Evolutionary conservation across 1,284 basidiomycete genomes (phyloP).

Genomic region (Ganoderma boninense): DNA sequence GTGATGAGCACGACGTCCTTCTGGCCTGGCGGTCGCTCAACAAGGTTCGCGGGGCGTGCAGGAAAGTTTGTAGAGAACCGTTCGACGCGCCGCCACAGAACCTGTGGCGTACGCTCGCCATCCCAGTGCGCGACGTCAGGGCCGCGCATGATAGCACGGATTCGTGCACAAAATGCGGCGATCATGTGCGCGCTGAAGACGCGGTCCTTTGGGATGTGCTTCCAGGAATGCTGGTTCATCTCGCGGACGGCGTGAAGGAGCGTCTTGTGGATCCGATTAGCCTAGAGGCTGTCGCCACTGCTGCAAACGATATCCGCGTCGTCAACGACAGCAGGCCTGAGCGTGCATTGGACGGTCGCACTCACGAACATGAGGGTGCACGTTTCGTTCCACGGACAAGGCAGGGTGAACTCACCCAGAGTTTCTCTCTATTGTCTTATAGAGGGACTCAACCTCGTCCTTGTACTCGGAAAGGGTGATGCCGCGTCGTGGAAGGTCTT

Average conservation of each 20-base stretch:
- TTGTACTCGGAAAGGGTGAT: constrained; percentile 46
- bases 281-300: constrained; percentile 50
- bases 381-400: constrained; percentile 39
- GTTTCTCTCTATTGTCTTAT: constrained; percentile 43
- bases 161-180: no score
- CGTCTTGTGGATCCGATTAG: constrained; percentile 51
- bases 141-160: no score
- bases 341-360: constrained; percentile 37
- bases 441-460: constrained; percentile 46
- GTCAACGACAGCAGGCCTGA: constrained; percentile 37
- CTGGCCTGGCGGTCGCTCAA: constrained; percentile 10
- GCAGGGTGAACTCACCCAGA: constrained; percentile 39
- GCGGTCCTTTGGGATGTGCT: constrained; percentile 43
- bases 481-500: constrained; percentile 44
- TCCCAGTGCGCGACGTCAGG: not conserved
- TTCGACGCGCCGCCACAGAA: constrained; percentile 24
- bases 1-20: constrained; percentile 39
- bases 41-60: constrained; percentile 19
- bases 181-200: constrained; percentile 49
- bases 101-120: constrained; percentile 17
- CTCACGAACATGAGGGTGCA: constrained; percentile 40
- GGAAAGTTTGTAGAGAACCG: constrained; percentile 30
- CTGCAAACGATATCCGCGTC: constrained; percentile 49
- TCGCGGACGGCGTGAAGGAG: constrained; percentile 45
- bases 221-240: no score